A percentile compares a stretch with the other conserved stretches of the same genome.
Evolutionary conservation across 257 asterid genomes (phyloP).

Genomic region (Misopates orontium): DNA sequence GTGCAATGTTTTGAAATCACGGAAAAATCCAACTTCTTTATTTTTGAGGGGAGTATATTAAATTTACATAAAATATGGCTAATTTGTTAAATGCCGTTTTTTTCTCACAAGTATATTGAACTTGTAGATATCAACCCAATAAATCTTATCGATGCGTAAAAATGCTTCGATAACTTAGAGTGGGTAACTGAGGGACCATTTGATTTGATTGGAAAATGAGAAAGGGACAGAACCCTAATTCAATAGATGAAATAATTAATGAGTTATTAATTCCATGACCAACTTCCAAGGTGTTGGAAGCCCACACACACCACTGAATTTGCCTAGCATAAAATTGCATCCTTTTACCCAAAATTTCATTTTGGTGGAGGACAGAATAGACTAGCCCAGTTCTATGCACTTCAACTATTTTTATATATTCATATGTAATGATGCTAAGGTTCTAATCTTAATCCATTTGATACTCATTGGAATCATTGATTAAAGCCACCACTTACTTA

Average conservation of each 20-base stretch:
- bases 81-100: no score
- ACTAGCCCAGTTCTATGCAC: conserved; percentile 1
- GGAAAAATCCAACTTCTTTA: no score
- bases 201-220: conserved; percentile 31
- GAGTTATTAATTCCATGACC: conserved; percentile 44
- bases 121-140: no score
- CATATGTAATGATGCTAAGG: conserved; percentile 16
- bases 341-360: neutral
- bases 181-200: conserved; percentile 7
- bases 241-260: conserved; percentile 28
- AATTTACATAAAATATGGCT: no score
- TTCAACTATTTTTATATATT: neutral
- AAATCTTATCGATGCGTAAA: no score
- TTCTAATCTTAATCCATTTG: conserved; percentile 30
- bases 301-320: conserved; percentile 33
- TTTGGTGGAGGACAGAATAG: conserved; percentile 25
- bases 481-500: conserved; percentile 32
- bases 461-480: conserved; percentile 42
- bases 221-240: conserved; percentile 33
- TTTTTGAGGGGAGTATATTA: no score
- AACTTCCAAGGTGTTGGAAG: conserved; percentile 34
- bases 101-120: no score
- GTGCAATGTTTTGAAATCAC: no score
- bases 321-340: conserved; percentile 14
- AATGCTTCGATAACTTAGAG: neutral